Evolutionary conservation across 2,329 filamentous ascomycete genomes (phyloP).

Genomic region (Graphilbum fragrans): DNA sequence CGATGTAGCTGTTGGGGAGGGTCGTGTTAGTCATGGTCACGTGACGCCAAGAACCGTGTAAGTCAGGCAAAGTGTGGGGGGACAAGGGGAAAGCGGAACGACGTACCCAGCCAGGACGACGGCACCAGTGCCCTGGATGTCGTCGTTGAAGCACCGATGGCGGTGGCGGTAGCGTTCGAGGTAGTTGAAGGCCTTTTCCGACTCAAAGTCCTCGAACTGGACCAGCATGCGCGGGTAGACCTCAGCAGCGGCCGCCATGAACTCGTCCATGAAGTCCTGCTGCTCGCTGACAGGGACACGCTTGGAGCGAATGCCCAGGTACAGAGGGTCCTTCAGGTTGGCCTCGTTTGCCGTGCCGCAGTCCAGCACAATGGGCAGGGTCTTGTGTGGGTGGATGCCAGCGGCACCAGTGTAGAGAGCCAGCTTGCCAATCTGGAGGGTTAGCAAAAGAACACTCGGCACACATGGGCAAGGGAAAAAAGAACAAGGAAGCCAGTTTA

Average conservation of each 20-base stretch:
- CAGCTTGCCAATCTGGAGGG: conserved; percentile 70
- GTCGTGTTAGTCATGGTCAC: conserved; percentile 12
- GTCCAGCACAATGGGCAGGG: conserved; percentile 57
- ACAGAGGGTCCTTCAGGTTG: conserved; percentile 60
- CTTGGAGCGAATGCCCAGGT: conserved; percentile 78
- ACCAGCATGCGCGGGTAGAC: conserved; percentile 57
- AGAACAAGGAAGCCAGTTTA: too few relatives aligned
- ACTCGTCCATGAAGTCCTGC: conserved; percentile 88
- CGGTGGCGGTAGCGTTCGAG: conserved; percentile 77
- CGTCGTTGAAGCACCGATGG: conserved; percentile 97
- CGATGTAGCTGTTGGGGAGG: conserved; percentile 44
- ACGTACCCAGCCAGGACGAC: conserved; percentile 75
- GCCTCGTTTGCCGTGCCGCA: conserved; percentile 54
- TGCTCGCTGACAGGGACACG: conserved; percentile 69
- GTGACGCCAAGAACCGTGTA: conserved; percentile 12
- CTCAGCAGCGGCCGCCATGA: conserved; percentile 84
- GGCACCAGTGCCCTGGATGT: conserved; percentile 93
- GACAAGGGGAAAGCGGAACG: not conserved
- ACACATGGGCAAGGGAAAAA: not conserved
- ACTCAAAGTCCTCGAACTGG: conserved; percentile 97
- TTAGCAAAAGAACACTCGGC: not conserved
- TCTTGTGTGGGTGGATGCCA: conserved; percentile 84
- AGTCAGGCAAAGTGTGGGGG: not conserved
- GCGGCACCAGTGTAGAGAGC: conserved; percentile 91
- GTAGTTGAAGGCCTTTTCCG: conserved; percentile 79